Conservation (phyloP, 129 eudicot species). For the Smallanthus sonchifolius region DNA sequence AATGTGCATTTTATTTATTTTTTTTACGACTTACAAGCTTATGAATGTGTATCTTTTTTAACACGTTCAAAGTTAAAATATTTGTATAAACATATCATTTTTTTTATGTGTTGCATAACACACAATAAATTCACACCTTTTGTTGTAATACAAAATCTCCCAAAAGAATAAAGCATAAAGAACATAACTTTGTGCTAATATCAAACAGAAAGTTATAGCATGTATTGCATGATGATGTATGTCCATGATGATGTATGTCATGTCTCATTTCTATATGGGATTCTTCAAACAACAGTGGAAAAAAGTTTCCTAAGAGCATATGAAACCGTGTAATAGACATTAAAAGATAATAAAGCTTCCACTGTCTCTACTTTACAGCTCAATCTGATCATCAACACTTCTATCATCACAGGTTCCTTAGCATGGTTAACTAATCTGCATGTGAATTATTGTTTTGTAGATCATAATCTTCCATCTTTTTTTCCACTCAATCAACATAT, state of each 20-base stretch:
- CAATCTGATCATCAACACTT: conserved; percentile 2
- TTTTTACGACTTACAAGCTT: too few species aligned
- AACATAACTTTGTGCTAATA: neutral
- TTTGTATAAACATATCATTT: too few species aligned
- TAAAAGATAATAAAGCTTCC: neutral
- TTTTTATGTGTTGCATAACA: too few species aligned
- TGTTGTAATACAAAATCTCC: too few species aligned
- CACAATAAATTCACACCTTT: too few species aligned
- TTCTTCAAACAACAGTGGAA: neutral
- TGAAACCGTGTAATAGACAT: conserved; percentile 2
- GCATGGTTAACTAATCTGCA: neutral
- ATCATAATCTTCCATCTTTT: neutral
- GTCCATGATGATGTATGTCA: neutral
- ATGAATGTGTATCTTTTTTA: too few species aligned
- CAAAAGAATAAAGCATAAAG: neutral
- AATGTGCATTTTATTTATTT: too few species aligned
- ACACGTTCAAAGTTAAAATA: too few species aligned
- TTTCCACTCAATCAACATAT: neutral
- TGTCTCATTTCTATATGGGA: neutral
- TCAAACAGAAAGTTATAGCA: neutral
- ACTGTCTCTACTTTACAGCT: conserved; percentile 8
- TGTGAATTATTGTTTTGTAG: neutral
- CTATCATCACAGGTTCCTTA: neutral
- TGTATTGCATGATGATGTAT: neutral
- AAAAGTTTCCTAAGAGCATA: neutral